Base-by-base conservation (phyloP, 2,329 filamentous ascomycete genomes). In the Cordyceps javanica region DNA sequence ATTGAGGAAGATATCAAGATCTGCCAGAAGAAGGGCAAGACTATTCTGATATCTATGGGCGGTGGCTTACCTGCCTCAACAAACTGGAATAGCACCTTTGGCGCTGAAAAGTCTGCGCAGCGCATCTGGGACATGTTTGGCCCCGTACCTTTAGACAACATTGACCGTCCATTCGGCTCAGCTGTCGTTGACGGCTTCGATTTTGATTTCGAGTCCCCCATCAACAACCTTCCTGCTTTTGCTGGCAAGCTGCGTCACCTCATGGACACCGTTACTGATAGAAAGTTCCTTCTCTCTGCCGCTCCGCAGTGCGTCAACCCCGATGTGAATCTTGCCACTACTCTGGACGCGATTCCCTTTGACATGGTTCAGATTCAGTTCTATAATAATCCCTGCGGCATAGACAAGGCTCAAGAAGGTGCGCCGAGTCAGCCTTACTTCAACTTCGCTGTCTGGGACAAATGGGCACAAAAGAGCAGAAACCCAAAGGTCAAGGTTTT, bases 101-200 rank as follows among this genome's bases (percentile, higher is more conserved):
- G 74, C 0, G 87, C 87, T 6, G 68, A 75, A 19, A 67, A 73
- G 1, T 81, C 81, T 3, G 88, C 88, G 0, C 71, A 86, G 56
- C 75, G 80, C 19, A 72, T 91, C 57, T 91, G 88, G 88, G 75
- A 80, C 51, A 87, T 85, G 61, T 91, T 90, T 68, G 88, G 88
- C 2, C 84, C 87, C 3, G 66, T 70, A 6, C 65, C 69, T 36
- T 64, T 70, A 26, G 74, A 70, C 42, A 70, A 69, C 2, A 73
- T 73, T 9, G 75, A 82, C 57, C 82, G 88, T 11, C 88, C 88
- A 1, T 91, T 91, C 67, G 85, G 85, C 55, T 70, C 73, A 9
- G 82, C 84, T 8, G 75, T 82, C 5, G 72, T 91, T 45, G 87
- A 91, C 68, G 89, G 88, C 3, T 90, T 91, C 68, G 88, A 91